A percentile compares a stretch with the other conserved stretches of the same genome.
Evolutionary conservation across 78 protist species (phyloP).

Genomic region (Dictyostelium brefeldianum): DNA sequence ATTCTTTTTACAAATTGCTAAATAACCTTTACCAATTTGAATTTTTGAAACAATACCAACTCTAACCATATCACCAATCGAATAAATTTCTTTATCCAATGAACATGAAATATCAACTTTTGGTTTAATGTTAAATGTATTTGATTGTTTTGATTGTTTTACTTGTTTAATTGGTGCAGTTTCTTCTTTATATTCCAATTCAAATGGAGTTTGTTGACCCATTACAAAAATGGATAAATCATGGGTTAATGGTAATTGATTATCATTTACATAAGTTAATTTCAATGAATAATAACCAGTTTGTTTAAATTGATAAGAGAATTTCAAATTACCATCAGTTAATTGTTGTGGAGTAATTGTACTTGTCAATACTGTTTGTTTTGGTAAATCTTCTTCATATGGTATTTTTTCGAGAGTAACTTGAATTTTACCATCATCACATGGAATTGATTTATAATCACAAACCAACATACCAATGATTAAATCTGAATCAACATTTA

Average conservation of each 20-base stretch:
- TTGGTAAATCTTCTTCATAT: conserved; percentile 41
- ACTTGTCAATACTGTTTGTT: neutral
- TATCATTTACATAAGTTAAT: neutral
- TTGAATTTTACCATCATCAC: conserved; percentile 8
- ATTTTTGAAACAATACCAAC: neutral
- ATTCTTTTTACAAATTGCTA: neutral
- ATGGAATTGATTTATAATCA: neutral
- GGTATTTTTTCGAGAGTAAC: neutral
- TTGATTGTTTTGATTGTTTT: neutral
- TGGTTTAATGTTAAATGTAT: neutral
- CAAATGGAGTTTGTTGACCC: conserved; percentile 38
- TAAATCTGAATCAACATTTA: conserved; percentile 23
- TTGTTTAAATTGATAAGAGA: conserved; percentile 10
- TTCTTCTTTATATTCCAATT: conserved; percentile 21
- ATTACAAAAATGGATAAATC: neutral
- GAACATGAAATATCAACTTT: neutral
- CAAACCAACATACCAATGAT: neutral
- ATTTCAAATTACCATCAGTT: neutral
- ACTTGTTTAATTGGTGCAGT: neutral
- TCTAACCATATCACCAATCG: neutral
- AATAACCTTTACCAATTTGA: conserved; percentile 7
- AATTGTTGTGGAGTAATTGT: neutral
- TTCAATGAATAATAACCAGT: conserved; percentile 6
- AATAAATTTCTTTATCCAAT: conserved; percentile 6
- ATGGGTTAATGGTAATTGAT: neutral